These are phyloP conservation scores for Neonectria coccinea DNA, from an alignment of 2,329 filamentous ascomycete species.

Conservation along the genomic window DNA sequence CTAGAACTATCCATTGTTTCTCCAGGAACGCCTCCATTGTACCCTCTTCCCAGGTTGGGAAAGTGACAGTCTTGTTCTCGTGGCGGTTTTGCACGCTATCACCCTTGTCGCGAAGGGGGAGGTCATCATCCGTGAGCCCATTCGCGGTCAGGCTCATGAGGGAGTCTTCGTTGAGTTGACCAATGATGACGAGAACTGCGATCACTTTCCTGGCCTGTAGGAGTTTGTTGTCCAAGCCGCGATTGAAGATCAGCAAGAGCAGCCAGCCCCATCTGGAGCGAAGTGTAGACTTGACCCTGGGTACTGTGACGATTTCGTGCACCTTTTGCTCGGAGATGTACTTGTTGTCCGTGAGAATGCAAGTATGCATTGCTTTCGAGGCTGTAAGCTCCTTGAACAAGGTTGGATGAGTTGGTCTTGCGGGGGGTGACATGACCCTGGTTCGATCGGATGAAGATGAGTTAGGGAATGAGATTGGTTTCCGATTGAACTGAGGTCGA, in stretches of 20 bases:
- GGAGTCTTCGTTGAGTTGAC: constrained; percentile 10
- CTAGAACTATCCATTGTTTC: constrained; percentile 13
- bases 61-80: background rate
- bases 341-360: constrained; percentile 10
- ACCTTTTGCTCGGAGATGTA: constrained; percentile 5
- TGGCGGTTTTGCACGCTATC: background rate
- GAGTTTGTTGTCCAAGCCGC: background rate
- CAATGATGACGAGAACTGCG: constrained; percentile 7
- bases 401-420: background rate
- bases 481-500: background rate
- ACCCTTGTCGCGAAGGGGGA: constrained; percentile 3
- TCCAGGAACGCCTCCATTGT: background rate
- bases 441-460: background rate
- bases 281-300: background rate
- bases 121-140: constrained; percentile 10
- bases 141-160: background rate
- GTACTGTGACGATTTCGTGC: background rate
- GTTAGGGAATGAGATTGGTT: background rate
- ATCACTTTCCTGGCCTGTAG: constrained; percentile 5
- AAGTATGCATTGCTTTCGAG: background rate
- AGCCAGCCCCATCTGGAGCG: background rate
- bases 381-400: constrained; percentile 1
- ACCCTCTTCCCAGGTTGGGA: constrained; percentile 10
- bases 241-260: constrained; percentile 3
- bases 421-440: background rate